Percentiles rank a stretch among this genome's conserved stretches.
phyloP scores from a whole-genome alignment of 768 basidiomycete species.

The Xerocomellus dryophilus region DNA sequence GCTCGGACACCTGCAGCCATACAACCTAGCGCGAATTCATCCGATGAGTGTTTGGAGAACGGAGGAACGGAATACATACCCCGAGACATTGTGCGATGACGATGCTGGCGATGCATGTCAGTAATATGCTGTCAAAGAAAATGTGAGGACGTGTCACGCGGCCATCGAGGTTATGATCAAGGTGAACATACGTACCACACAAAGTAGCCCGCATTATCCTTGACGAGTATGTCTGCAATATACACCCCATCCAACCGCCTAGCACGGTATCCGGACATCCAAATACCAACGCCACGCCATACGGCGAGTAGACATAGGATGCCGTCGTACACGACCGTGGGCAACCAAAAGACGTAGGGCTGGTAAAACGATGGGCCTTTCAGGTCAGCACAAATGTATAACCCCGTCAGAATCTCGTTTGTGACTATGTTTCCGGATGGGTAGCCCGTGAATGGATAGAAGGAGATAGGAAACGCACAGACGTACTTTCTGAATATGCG shows the following conservation, averaged over 20 bases:
- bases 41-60: too few species aligned
- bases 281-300: slow-evolving; percentile 3
- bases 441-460: not conserved
- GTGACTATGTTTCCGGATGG: not conserved
- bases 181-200: slow-evolving; percentile 6
- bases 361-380: not conserved
- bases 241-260: not conserved
- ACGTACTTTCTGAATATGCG: slow-evolving; percentile 2
- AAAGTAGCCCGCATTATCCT: slow-evolving; percentile 15
- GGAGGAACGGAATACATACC: not conserved
- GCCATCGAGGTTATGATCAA: not conserved
- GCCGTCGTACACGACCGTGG: slow-evolving; percentile 7
- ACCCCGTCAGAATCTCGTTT: slow-evolving; percentile 3
- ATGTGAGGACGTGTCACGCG: not conserved
- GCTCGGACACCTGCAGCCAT: slow-evolving; percentile 9
- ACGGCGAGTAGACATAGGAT: slow-evolving; percentile 4
- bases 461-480: not conserved
- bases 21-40: not conserved
- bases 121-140: slow-evolving; percentile 6
- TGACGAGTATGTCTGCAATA: slow-evolving; percentile 12
- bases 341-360: slow-evolving; percentile 6
- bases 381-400: slow-evolving; percentile 3
- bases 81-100: slow-evolving; percentile 1
- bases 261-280: not conserved
- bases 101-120: slow-evolving; percentile 3